phyloP scores from a whole-genome alignment of 140 eudicot species.

The Anethum foeniculum region DNA sequence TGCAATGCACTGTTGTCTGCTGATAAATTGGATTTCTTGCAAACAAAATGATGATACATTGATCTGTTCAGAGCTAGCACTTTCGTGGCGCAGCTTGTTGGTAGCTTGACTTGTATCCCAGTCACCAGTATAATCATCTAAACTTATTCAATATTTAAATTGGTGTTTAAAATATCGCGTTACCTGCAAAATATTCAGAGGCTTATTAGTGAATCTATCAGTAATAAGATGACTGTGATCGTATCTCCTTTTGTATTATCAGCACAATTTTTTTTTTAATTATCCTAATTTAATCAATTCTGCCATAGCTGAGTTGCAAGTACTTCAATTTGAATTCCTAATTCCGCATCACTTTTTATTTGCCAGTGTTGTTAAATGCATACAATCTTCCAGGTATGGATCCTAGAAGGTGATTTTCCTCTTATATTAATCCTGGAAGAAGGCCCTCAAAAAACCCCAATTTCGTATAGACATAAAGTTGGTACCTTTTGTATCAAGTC shows the following conservation, averaged over 20 bases:
- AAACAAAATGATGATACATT: background rate
- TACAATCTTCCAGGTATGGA: background rate
- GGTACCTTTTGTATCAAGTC: background rate
- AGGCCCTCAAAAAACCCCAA: background rate
- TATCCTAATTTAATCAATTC: too few relatives aligned
- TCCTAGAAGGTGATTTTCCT: background rate
- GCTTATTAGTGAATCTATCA: background rate
- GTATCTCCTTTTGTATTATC: background rate
- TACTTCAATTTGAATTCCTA: background rate
- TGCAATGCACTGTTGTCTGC: background rate
- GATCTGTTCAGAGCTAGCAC: background rate
- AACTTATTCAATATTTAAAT: too few relatives aligned
- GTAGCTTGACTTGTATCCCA: background rate
- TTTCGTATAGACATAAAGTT: background rate
- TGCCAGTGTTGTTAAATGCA: background rate
- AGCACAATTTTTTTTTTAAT: background rate
- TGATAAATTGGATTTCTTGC: background rate
- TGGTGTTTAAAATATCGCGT: background rate
- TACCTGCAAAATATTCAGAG: background rate
- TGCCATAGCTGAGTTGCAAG: background rate
- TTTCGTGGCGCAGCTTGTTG: background rate
- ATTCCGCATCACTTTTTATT: background rate
- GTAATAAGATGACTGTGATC: background rate
- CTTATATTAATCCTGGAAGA: background rate
- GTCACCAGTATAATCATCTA: background rate